phyloP scores from a whole-genome alignment of 176 grass and related monocot species.

The Aegilops bicornis region DNA sequence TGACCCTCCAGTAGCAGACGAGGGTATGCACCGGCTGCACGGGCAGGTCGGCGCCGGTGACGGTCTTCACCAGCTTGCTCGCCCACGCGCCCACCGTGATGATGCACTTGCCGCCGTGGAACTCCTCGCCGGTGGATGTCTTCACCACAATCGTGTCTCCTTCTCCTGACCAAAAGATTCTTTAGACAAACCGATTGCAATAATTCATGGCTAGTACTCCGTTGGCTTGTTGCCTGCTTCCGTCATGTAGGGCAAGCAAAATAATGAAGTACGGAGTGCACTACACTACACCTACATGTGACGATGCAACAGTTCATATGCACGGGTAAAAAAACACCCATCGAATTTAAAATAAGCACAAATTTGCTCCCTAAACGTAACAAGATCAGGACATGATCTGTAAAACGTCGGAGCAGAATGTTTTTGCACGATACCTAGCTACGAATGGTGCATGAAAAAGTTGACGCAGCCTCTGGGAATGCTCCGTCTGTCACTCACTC shows the following conservation, averaged over 20 bases:
- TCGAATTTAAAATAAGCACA: too few relatives aligned
- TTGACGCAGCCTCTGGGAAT: not conserved
- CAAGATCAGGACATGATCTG: too few relatives aligned
- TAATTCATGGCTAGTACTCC: not conserved
- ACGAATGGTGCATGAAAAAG: not conserved
- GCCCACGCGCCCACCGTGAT: conserved; percentile 67
- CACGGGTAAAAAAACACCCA: too few relatives aligned
- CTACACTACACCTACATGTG: too few relatives aligned
- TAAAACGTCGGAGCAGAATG: not conserved
- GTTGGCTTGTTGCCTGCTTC: not conserved
- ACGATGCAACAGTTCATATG: too few relatives aligned
- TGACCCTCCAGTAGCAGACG: conserved; percentile 85
- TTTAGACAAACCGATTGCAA: not conserved
- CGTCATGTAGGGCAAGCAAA: too few relatives aligned
- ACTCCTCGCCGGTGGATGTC: conserved; percentile 28
- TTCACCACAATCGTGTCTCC: conserved; percentile 31
- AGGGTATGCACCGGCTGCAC: conserved; percentile 63
- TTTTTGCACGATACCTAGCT: not conserved
- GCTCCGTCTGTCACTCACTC: not conserved
- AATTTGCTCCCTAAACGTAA: too few relatives aligned
- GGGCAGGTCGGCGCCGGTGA: conserved; percentile 44
- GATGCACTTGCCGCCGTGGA: conserved; percentile 53
- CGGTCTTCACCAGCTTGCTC: conserved; percentile 41
- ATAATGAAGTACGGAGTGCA: too few relatives aligned
- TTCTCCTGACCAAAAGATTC: not conserved